Evolutionary conservation across 1,284 basidiomycete genomes (phyloP), one percentile per base, ranked within the genome.

Genomic region (Trichosporon faecale): DNA sequence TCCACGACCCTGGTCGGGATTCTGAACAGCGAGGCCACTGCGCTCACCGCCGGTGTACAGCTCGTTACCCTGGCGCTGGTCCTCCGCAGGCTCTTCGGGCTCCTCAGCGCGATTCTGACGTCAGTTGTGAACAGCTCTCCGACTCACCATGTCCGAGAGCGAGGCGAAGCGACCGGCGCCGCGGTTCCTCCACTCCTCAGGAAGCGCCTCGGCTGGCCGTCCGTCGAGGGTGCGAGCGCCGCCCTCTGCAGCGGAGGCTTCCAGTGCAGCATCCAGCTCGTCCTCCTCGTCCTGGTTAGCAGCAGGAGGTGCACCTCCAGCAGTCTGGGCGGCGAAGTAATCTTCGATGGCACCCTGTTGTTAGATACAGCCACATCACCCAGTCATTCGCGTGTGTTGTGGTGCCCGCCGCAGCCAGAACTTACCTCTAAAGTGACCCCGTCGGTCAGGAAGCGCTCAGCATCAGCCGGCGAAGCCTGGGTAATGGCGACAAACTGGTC

Each of bases 1-100:
- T n/a, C 40, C 70, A 6, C 44, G 44, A 12, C 72, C 70, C n/a
- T 35, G 82, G 73, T 89, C 88, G 7, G 95, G 96, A 78, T 95
- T 94, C 83, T 97, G 89, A 0, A 99, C 89, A 2, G 91, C 92
- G 46, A 99, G 87, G 0, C 95, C 96, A 83, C 95, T 97, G 76
- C 91, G 85, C 80, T 95, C 93, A 0, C 94, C 94, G 37, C 94
- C 94, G 2, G 94, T 89, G 68, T 82, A 84, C 27, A 83, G 76
- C 86, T 90, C 31, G 76, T 90, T 67, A 84, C 86, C 37, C 7
- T 66, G 72, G 18, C 74, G 67, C 21, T 60, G 64, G 37, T 64
- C 70, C 5, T 76, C 76, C 0, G 77, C 77, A 23, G 75, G 72
- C 23, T 76, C 72, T 5, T 78, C 79, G 16, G 72, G 67, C 52